Conservation (phyloP, 768 basidiomycete genomes). For the Lactifluus echinatus region DNA sequence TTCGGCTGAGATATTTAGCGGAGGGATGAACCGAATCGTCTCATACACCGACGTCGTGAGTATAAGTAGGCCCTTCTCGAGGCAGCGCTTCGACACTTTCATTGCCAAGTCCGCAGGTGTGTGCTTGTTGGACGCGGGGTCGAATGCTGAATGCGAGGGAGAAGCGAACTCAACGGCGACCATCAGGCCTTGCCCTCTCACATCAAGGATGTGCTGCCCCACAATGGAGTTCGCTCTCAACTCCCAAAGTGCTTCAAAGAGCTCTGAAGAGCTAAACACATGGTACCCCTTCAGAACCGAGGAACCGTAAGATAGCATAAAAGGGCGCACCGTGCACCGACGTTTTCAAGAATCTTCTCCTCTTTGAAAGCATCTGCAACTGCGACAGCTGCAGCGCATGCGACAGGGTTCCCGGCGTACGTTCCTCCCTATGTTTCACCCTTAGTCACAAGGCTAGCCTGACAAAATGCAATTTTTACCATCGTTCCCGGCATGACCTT, state of each 20-base stretch:
- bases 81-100: constrained; percentile 67
- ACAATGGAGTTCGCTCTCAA: constrained; percentile 49
- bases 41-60: constrained; percentile 88
- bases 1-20: constrained; percentile 68
- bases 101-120: constrained; percentile 51
- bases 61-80: constrained; percentile 79
- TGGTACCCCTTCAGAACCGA: background rate
- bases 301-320: background rate
- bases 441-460: background rate
- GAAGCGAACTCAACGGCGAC: constrained; percentile 72
- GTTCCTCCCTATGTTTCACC: constrained; percentile 57
- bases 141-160: constrained; percentile 45
- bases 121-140: constrained; percentile 32
- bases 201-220: constrained; percentile 60
- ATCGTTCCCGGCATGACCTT: constrained; percentile 70
- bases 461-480: constrained; percentile 33
- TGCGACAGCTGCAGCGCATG: constrained; percentile 86
- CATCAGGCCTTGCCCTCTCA: constrained; percentile 89
- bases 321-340: constrained; percentile 48
- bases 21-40: constrained; percentile 87
- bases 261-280: constrained; percentile 53
- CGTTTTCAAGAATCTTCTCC: constrained; percentile 79
- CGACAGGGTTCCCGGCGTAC: constrained; percentile 86
- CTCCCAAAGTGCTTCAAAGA: constrained; percentile 51
- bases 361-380: constrained; percentile 68